phyloP scores from a whole-genome alignment of 2,329 filamentous ascomycete genomes.

The Aspergillus chevalieri region DNA sequence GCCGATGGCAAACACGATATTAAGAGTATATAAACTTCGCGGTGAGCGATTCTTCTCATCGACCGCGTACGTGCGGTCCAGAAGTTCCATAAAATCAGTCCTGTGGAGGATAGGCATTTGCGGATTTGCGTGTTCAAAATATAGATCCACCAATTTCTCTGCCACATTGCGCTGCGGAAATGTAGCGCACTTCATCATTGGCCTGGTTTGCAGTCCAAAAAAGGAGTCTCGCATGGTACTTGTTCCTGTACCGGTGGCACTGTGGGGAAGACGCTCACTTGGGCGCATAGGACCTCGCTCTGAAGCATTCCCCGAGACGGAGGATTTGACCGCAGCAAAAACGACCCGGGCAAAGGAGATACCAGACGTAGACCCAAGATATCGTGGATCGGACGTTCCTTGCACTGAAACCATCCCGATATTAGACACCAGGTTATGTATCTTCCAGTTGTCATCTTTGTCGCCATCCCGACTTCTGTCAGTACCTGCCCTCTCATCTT shows the following conservation, averaged over 20 bases:
- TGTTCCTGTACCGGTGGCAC: conserved; percentile 50
- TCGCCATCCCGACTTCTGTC: conserved; percentile 27
- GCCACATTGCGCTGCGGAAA: conserved; percentile 77
- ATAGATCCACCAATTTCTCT: conserved; percentile 66
- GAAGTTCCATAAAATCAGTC: conserved; percentile 80
- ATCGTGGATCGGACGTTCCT: conserved; percentile 70
- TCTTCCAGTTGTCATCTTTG: conserved; percentile 53
- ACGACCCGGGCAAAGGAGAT: conserved; percentile 94
- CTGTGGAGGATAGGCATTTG: conserved; percentile 91
- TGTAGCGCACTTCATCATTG: conserved; percentile 74
- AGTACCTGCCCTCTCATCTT: conserved; percentile 9
- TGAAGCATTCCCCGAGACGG: conserved; percentile 52
- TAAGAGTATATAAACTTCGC: conserved; percentile 84
- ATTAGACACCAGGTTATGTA: conserved; percentile 63
- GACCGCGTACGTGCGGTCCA: conserved; percentile 71
- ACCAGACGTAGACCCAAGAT: conserved; percentile 77
- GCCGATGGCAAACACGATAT: conserved; percentile 96
- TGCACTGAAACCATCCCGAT: conserved; percentile 72
- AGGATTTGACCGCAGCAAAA: conserved; percentile 84
- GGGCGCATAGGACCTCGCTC: conserved; percentile 59
- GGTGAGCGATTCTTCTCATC: conserved; percentile 63
- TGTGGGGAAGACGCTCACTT: conserved; percentile 49
- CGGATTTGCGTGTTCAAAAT: conserved; percentile 94
- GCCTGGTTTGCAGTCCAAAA: conserved; percentile 90
- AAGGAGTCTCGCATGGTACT: conserved; percentile 92